Evolutionary conservation across 306 rosid genomes (phyloP).

Genomic region (Quercus suber): DNA sequence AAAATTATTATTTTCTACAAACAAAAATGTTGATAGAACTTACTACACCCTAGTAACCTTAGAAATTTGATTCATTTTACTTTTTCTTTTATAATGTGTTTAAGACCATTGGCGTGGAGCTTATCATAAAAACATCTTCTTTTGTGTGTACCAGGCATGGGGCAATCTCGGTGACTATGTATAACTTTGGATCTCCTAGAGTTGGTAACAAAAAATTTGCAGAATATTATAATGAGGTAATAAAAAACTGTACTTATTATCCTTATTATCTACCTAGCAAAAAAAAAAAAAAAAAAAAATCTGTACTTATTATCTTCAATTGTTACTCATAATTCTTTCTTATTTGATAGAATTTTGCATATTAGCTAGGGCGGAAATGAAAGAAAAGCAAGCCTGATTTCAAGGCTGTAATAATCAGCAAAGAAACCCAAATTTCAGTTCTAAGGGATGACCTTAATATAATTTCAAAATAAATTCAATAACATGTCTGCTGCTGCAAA

Average conservation of each 20-base stretch:
- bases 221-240: constrained; percentile 82
- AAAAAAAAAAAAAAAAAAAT: not conserved
- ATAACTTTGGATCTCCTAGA: constrained; percentile 98
- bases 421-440: not conserved
- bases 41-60: not conserved
- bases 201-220: constrained; percentile 94
- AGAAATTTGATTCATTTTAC: not conserved
- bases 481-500: not conserved
- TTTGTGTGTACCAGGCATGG: constrained; percentile 47
- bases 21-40: not conserved
- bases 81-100: not conserved
- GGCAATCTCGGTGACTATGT: constrained; percentile 76
- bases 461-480: not conserved
- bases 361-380: not conserved
- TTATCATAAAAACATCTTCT: not conserved
- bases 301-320: not conserved
- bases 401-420: not conserved
- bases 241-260: constrained; percentile 8
- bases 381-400: not conserved
- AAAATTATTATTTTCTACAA: too few species aligned
- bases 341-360: constrained; percentile 10
- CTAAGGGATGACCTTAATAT: not conserved
- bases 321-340: constrained; percentile 11
- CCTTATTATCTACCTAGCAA: too few species aligned
- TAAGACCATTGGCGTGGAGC: not conserved